Conservation (phyloP, 306 rosid species). For the Lablab purpureus region DNA sequence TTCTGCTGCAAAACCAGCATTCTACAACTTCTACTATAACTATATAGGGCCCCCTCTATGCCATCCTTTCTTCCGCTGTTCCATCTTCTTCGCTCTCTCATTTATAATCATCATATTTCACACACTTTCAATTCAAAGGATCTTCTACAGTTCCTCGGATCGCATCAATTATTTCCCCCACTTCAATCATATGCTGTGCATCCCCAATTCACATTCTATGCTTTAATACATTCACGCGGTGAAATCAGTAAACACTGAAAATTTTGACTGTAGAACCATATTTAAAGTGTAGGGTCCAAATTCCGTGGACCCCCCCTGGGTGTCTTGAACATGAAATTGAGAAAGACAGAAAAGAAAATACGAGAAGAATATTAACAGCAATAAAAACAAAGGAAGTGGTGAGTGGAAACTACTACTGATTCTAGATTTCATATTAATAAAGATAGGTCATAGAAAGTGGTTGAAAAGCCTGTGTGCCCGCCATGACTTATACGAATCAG, state of each 20-base stretch:
- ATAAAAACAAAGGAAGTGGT: constrained; percentile 43
- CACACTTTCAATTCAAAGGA: neutral
- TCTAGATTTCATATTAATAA: constrained; percentile 3
- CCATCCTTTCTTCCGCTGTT: constrained; percentile 1
- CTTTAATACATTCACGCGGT: neutral
- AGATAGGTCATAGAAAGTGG: constrained; percentile 27
- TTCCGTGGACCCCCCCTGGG: neutral
- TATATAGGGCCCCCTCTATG: constrained; percentile 44
- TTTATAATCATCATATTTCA: neutral
- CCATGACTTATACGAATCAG: constrained; percentile 8
- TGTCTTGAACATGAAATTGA: neutral
- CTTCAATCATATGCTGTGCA: constrained; percentile 23
- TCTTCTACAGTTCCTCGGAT: constrained; percentile 1
- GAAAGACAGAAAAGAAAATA: constrained; percentile 27
- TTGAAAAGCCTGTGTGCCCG: neutral
- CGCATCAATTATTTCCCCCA: constrained; percentile 22
- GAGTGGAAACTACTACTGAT: neutral
- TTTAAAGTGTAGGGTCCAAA: constrained; percentile 35
- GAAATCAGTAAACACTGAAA: constrained; percentile 23
- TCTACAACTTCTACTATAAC: constrained; percentile 37
- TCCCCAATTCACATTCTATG: constrained; percentile 8
- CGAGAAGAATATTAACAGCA: constrained; percentile 36
- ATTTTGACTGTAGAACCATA: constrained; percentile 1
- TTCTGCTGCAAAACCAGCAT: constrained; percentile 42
- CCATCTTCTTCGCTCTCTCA: constrained; percentile 5